Base-by-base conservation (phyloP, 495 filamentous ascomycete species). In the Apodospora peruviana region DNA sequence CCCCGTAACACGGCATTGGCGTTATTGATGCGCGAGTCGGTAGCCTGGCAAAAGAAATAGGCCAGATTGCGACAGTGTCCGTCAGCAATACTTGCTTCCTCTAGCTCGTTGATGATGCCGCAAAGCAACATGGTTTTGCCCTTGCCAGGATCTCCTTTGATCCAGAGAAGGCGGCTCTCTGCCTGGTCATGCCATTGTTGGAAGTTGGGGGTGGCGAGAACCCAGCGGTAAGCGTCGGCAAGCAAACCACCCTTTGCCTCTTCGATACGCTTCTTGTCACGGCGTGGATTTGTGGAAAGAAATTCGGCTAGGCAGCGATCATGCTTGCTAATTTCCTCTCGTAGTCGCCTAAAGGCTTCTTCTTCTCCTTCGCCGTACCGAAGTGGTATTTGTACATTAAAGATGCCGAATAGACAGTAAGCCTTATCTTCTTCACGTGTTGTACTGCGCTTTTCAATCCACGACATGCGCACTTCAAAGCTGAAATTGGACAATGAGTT, bases 61-160 rank as follows among this genome's bases (percentile, higher is more conserved):
- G 40, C 40, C 27, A 50, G 18, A 19, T 24, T 29, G n/a, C n/a
- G n/a, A n/a, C n/a, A n/a, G 12, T 11, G 11, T 17, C 41, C 20
- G 41, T 8, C n/a, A 8, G 16, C 12, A 34, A 16, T 29, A 48
- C 1, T 21, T 17, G 24, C 3, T 5, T 16, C 16, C 11, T 17
- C 9, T 17, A 75, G 48, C 14, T 74, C 58, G 19, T 74, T 48
- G 20, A 73, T 69, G 29, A 75, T 69, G 4, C 69, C 67, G 21
- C 57, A 69, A 9, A 79, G 44, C 0, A 77, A 58, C 43, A 51
- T 51, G 11, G 49, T 77, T 56, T 77, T 77, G 32, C 74, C 71
- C 24, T 25, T 43, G 40, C 40, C 42, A 11, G 42, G 8, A 17
- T 45, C 70, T 23, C 70, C 70, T 41, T 64, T 75, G 29, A 79